These are phyloP conservation scores for Suhomyces canberraensis DNA, from an alignment of 805 yeast species.

Conservation along the genomic window DNA sequence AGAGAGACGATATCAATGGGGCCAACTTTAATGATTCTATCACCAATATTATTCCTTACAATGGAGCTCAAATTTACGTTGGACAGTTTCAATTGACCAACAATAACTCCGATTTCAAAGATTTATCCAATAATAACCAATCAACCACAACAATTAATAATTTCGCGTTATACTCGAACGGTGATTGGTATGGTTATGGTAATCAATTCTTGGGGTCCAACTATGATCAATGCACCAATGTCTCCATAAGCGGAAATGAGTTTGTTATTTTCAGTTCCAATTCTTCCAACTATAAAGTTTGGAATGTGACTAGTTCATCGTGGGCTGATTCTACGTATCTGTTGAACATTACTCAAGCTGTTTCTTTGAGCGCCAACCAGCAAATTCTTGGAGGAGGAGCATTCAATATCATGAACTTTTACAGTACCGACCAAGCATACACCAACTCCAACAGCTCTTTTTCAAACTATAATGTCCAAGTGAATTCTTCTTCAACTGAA, in stretches of 20 bases:
- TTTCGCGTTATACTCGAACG: slow-evolving; percentile 32
- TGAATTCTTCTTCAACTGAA: slow-evolving; percentile 15
- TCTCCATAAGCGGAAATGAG: slow-evolving; percentile 37
- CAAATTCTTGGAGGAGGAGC: slow-evolving; percentile 36
- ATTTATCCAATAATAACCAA: slow-evolving; percentile 28
- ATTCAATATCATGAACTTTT: slow-evolving; percentile 32
- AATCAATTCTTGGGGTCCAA: slow-evolving; percentile 20
- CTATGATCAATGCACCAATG: slow-evolving; percentile 29
- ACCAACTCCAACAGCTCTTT: slow-evolving; percentile 19
- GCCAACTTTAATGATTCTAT: slow-evolving; percentile 30
- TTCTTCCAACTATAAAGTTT: slow-evolving; percentile 24
- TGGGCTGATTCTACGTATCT: slow-evolving; percentile 36
- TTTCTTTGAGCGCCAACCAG: slow-evolving; percentile 19
- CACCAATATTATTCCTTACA: slow-evolving; percentile 17
- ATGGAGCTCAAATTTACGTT: slow-evolving; percentile 22
- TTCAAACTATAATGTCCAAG: slow-evolving; percentile 18
- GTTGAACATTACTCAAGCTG: slow-evolving; percentile 26
- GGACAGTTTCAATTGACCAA: slow-evolving; percentile 32
- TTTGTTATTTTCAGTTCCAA: slow-evolving; percentile 39
- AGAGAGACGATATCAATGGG: slow-evolving; percentile 21
- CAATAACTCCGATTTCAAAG: slow-evolving; percentile 18
- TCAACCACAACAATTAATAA: slow-evolving; percentile 23
- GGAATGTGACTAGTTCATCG: slow-evolving; percentile 37
- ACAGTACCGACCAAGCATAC: slow-evolving; percentile 25
- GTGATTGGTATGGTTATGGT: slow-evolving; percentile 45